Evolutionary conservation across 768 basidiomycete species (phyloP), one percentile per base, ranked within the genome.

Genomic region (Amanita polypyramis): DNA sequence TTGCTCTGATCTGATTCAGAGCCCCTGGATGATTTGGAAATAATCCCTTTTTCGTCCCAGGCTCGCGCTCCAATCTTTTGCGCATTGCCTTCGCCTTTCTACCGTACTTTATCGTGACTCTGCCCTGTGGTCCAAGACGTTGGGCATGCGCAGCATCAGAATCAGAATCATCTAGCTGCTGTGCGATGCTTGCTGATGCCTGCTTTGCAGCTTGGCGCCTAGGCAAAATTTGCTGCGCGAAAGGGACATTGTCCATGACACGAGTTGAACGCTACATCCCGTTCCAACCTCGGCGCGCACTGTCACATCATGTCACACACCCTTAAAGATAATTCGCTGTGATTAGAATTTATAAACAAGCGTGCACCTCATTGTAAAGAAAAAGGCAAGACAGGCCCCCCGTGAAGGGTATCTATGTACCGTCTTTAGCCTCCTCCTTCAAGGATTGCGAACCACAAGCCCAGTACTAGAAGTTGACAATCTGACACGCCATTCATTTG

Each of bases 111-210:
- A 41, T 33, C 6, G 25, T 38, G 8, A 49, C 21, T 5, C 38
- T 38, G 10, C 33, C 36, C 21, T 25, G 33, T 15, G 35, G 30
- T 11, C 25, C 8, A 25, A 12, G 27, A 6, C 1, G 25, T 17
- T 33, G 46, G 25, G 21, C 30, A 29, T 19, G 39, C 14, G 14
- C 2, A 35, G 38, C 15, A 34, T 49, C 47, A 4, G 47, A 49
- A 32, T 42, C 47, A 1, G 47, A 49, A 49, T 42, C 47, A 34
- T 49, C 39, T 2, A 42, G 39, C 33, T 49, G 47, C 39, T 42
- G 27, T 4, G 47, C 32, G 30, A 49, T 49, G 30, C 23, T 49
- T 23, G 47, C 23, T n/a, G 47, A 49, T 12, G 47, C 47, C 20
- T 25, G 47, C 32, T 43, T 37, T 29, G 49, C 49, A 12, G 49